Evolutionary conservation across 2,329 filamentous ascomycete species (phyloP).

Genomic region (Fusarium coffeatum): DNA sequence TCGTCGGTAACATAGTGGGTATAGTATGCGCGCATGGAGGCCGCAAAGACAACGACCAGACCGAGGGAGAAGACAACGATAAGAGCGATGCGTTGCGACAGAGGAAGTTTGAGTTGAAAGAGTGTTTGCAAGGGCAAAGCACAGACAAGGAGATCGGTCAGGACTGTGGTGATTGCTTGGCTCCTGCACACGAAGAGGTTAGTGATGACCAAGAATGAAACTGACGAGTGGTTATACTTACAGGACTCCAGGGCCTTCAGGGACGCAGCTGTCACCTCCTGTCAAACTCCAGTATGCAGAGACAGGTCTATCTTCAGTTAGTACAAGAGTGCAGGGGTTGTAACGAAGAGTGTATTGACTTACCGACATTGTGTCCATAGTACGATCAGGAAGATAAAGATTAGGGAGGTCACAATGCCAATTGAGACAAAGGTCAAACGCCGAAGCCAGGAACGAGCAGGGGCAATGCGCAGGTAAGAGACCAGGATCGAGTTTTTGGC

Average conservation of each 20-base stretch:
- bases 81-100: conserved; percentile 50
- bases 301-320: conserved; percentile 28
- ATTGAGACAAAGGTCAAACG: conserved; percentile 48
- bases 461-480: conserved; percentile 56
- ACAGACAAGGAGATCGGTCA: conserved; percentile 53
- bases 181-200: conserved; percentile 26
- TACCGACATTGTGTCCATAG: conserved; percentile 55
- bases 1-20: conserved; percentile 50
- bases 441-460: conserved; percentile 49
- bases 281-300: conserved; percentile 42
- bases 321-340: neutral
- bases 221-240: conserved; percentile 17
- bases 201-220: neutral
- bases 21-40: conserved; percentile 54
- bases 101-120: conserved; percentile 48
- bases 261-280: conserved; percentile 45
- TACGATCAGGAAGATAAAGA: conserved; percentile 50
- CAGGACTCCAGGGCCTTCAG: conserved; percentile 47
- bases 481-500: conserved; percentile 56
- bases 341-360: conserved; percentile 9
- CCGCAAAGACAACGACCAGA: conserved; percentile 52
- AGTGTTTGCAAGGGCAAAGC: conserved; percentile 53
- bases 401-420: conserved; percentile 45
- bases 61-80: conserved; percentile 54
- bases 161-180: conserved; percentile 50